phyloP scores from a whole-genome alignment of 345 rosid genomes.

The Noccaea caerulescens region DNA sequence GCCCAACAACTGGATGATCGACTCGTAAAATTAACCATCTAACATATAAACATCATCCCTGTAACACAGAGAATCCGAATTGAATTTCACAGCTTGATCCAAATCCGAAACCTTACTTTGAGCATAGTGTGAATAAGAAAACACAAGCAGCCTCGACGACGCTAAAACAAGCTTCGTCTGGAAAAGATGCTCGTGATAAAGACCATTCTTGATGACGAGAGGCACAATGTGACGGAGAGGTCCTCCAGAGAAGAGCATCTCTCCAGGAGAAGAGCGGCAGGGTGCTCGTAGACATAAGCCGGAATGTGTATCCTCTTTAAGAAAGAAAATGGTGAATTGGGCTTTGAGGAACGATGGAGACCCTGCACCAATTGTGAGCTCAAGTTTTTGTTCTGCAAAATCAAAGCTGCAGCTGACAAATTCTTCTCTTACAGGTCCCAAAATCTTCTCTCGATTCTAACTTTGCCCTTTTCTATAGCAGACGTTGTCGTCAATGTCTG shows the following conservation, averaged over 20 bases:
- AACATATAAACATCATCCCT: too few relatives aligned
- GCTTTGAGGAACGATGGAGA: conserved; percentile 11
- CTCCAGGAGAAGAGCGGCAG: conserved; percentile 74
- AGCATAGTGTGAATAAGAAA: conserved; percentile 79
- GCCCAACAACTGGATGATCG: too few relatives aligned
- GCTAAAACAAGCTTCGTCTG: conserved; percentile 89
- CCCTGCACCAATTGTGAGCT: conserved; percentile 31
- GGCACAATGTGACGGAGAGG: conserved; percentile 66
- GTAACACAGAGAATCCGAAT: too few relatives aligned
- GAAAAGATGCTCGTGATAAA: conserved; percentile 57
- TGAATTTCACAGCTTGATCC: conserved; percentile 44
- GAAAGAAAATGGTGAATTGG: neutral
- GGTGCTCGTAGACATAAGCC: conserved; percentile 69
- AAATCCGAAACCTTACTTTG: conserved; percentile 50
- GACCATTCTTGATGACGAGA: conserved; percentile 64
- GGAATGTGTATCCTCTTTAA: conserved; percentile 59
- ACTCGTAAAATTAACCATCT: too few relatives aligned
- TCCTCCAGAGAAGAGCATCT: conserved; percentile 60
- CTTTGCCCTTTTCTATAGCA: neutral
- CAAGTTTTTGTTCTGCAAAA: conserved; percentile 19
- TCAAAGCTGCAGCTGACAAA: neutral
- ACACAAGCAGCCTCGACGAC: conserved; percentile 69
- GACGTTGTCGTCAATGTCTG: conserved; percentile 28
- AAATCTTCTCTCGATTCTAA: neutral
- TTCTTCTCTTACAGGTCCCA: neutral